A percentile compares a stretch with the other conserved stretches of the same genome.
Conservation (phyloP, 1,284 basidiomycete genomes). For the Sparassis latifolia region DNA sequence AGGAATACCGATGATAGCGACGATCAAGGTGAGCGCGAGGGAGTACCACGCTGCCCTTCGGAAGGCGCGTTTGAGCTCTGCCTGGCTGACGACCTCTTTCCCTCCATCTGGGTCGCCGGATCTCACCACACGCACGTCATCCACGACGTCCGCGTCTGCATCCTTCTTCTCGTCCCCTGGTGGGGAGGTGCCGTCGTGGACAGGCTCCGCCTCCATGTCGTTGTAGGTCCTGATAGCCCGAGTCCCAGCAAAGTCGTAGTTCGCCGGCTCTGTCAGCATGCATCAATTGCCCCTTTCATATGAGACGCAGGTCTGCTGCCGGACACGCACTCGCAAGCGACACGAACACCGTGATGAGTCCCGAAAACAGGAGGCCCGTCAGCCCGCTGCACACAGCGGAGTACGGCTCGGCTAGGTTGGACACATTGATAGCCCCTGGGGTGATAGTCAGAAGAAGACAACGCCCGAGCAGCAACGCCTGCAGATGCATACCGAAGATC, state of each 20-base stretch:
- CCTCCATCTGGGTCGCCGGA: not conserved
- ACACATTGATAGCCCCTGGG: conserved; percentile 35
- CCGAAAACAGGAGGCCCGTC: conserved; percentile 39
- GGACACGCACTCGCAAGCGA: conserved; percentile 34
- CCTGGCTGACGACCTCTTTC: conserved; percentile 7
- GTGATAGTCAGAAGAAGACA: not conserved
- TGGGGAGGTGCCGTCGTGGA: conserved; percentile 4
- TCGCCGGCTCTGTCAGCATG: conserved; percentile 29
- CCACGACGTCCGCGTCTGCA: not conserved
- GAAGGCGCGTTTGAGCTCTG: conserved; percentile 30
- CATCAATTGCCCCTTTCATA: not conserved
- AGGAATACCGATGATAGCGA: conserved; percentile 33
- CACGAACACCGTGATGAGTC: conserved; percentile 33
- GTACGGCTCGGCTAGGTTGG: conserved; percentile 39
- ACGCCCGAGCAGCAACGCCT: not conserved
- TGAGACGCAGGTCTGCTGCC: not conserved
- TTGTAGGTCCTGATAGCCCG: conserved; percentile 34
- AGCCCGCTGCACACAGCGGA: conserved; percentile 43
- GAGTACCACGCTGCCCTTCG: conserved; percentile 37
- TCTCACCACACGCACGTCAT: conserved; percentile 2
- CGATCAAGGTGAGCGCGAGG: conserved; percentile 30
- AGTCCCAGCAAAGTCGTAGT: conserved; percentile 43
- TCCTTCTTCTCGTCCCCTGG: conserved; percentile 12
- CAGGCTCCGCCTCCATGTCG: conserved; percentile 11
- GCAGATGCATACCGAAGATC: conserved; percentile 32